These are phyloP conservation scores for Emmonsia crescens DNA, from an alignment of 2,329 filamentous ascomycete genomes.

Conservation along the genomic window DNA sequence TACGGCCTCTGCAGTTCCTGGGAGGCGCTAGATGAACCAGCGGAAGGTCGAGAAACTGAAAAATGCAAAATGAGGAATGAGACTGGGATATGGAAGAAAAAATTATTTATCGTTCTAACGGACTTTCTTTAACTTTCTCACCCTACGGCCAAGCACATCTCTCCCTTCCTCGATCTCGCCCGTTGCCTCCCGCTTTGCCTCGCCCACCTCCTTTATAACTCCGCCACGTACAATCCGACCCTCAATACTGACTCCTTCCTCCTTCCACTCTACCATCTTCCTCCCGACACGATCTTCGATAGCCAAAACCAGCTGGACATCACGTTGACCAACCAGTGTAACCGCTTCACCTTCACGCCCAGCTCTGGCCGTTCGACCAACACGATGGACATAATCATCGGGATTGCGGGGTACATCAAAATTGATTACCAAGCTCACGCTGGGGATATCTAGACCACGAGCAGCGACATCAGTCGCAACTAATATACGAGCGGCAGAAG, in stretches of 20 bases:
- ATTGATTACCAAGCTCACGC: conserved; percentile 82
- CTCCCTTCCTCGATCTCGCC: conserved; percentile 85
- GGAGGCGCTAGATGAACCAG: neutral
- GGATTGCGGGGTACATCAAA: conserved; percentile 94
- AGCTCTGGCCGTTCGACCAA: conserved; percentile 88
- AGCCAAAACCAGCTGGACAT: conserved; percentile 79
- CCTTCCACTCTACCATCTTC: conserved; percentile 72
- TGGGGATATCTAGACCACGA: conserved; percentile 88
- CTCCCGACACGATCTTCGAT: conserved; percentile 73
- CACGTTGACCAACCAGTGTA: conserved; percentile 83
- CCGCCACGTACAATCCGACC: conserved; percentile 73
- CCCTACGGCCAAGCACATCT: conserved; percentile 78
- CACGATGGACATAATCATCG: conserved; percentile 94
- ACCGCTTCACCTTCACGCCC: conserved; percentile 72
- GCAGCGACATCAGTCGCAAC: conserved; percentile 93
- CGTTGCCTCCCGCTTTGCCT: conserved; percentile 87
- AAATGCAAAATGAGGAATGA: neutral
- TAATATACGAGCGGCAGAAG: conserved; percentile 74
- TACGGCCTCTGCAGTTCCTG: neutral
- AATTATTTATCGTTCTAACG: conserved; percentile 17
- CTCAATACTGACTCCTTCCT: conserved; percentile 92
- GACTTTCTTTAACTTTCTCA: conserved; percentile 37
- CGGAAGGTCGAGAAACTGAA: neutral
- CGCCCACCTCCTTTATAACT: conserved; percentile 71
- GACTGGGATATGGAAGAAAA: neutral